A percentile compares a stretch with the other conserved stretches of the same genome.
These are phyloP conservation scores for Conringia planisiliqua DNA, from an alignment of 345 rosid genomes.

Conservation along the genomic window DNA sequence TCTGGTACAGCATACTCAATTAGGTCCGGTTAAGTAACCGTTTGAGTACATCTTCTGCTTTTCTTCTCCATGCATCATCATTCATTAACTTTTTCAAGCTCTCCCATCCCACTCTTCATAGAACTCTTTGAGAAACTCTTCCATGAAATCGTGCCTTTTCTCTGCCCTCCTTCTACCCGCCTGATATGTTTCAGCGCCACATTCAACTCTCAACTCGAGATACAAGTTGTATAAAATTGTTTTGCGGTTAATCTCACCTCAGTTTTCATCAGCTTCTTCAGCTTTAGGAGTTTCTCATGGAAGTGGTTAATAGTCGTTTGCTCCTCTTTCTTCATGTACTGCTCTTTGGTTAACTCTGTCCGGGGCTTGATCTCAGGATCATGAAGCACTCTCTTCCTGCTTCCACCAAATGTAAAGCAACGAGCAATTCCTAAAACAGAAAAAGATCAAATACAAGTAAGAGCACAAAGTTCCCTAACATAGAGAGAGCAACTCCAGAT, in stretches of 20 bases:
- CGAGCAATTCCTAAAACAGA: slow-evolving; percentile 69
- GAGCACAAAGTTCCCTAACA: background rate
- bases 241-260: slow-evolving; percentile 38
- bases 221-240: background rate
- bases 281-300: slow-evolving; percentile 84
- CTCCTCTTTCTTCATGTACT: slow-evolving; percentile 67
- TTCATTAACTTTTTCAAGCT: slow-evolving; percentile 36
- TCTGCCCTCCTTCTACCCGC: slow-evolving; percentile 74
- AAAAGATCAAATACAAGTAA: background rate
- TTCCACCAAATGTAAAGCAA: slow-evolving; percentile 90
- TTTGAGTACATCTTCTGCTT: background rate
- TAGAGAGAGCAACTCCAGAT: background rate
- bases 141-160: slow-evolving; percentile 78
- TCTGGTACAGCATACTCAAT: background rate
- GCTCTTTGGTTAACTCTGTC: slow-evolving; percentile 61
- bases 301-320: slow-evolving; percentile 82
- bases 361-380: slow-evolving; percentile 74
- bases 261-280: slow-evolving; percentile 77
- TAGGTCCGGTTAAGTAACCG: background rate
- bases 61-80: background rate
- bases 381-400: slow-evolving; percentile 68
- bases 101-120: slow-evolving; percentile 73
- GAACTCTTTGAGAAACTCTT: slow-evolving; percentile 61
- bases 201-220: background rate
- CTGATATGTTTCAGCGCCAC: slow-evolving; percentile 35